Evolutionary conservation across 768 basidiomycete genomes (phyloP).

Genomic region (Trametes cinnabarina): DNA sequence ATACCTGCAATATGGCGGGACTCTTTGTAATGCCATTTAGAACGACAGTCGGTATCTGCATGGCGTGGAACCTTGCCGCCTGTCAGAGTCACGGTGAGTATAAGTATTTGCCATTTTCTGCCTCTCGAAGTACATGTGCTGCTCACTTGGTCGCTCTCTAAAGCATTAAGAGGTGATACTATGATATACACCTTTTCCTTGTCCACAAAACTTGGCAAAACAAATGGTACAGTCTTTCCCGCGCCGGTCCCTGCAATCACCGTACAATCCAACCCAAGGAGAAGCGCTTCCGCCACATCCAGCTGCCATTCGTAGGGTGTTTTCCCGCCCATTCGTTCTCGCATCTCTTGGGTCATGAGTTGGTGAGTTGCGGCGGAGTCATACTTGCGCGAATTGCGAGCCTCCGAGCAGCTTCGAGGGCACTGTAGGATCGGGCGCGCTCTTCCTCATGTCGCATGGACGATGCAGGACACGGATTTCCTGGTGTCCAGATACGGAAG

Average conservation of each 20-base stretch:
- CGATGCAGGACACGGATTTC: neutral
- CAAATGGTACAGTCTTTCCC: constrained; percentile 20
- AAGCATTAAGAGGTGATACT: constrained; percentile 24
- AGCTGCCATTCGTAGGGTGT: constrained; percentile 37
- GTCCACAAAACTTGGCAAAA: constrained; percentile 21
- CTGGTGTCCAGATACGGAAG: neutral
- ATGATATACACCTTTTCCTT: constrained; percentile 16
- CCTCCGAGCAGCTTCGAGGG: neutral
- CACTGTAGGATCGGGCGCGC: neutral
- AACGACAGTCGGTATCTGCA: neutral
- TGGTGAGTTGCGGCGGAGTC: constrained; percentile 15
- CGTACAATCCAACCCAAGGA: constrained; percentile 32
- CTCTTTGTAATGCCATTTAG: neutral
- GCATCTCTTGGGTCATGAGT: constrained; percentile 14
- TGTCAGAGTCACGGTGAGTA: no score
- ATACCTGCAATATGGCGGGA: no score
- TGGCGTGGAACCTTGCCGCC: neutral
- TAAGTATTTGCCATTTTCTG: no score
- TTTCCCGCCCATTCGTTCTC: constrained; percentile 16
- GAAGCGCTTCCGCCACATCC: constrained; percentile 33
- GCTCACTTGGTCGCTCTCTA: constrained; percentile 30
- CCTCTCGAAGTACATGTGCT: neutral
- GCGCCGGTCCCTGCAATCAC: constrained; percentile 33
- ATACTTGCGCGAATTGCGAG: neutral
- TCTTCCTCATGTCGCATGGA: neutral